A percentile compares a stretch with the other conserved stretches of the same genome.
Conservation (phyloP, 148 eudicot genomes). For the Vaccinium corymbosum region DNA sequence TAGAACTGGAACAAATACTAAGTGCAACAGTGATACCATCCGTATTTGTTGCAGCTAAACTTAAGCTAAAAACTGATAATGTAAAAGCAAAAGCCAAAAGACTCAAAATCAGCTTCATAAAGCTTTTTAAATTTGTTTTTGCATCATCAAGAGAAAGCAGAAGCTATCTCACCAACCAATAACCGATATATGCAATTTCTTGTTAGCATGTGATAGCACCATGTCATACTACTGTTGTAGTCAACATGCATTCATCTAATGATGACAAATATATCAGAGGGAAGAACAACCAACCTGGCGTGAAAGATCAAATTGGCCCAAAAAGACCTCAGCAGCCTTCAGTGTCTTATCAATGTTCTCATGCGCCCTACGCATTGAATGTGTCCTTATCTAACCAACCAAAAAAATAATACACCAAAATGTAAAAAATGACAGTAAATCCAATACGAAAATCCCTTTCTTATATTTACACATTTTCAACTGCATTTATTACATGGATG, state of each 20-base stretch:
- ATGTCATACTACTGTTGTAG: no score
- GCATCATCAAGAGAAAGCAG: no score
- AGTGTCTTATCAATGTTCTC: slow-evolving; percentile 83
- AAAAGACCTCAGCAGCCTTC: slow-evolving; percentile 65
- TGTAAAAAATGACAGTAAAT: not conserved
- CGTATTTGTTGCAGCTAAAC: no score
- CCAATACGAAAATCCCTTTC: not conserved
- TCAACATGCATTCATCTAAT: not conserved
- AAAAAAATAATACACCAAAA: not conserved
- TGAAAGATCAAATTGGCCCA: slow-evolving; percentile 60
- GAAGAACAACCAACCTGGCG: slow-evolving; percentile 50
- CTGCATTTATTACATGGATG: not conserved
- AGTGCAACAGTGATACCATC: no score
- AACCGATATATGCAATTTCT: no score
- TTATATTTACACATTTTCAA: not conserved
- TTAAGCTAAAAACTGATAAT: no score
- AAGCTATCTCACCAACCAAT: no score
- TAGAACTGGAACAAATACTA: not conserved
- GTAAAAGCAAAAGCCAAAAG: no score
- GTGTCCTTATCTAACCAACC: slow-evolving; percentile 56
- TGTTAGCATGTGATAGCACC: no score
- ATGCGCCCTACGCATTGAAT: slow-evolving; percentile 81
- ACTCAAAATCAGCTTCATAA: no score
- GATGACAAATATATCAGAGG: not conserved
- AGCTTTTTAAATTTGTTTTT: no score